These are phyloP conservation scores for Hypoxylon lienhwacheense DNA, from an alignment of 495 filamentous ascomycete species.

Conservation along the genomic window DNA sequence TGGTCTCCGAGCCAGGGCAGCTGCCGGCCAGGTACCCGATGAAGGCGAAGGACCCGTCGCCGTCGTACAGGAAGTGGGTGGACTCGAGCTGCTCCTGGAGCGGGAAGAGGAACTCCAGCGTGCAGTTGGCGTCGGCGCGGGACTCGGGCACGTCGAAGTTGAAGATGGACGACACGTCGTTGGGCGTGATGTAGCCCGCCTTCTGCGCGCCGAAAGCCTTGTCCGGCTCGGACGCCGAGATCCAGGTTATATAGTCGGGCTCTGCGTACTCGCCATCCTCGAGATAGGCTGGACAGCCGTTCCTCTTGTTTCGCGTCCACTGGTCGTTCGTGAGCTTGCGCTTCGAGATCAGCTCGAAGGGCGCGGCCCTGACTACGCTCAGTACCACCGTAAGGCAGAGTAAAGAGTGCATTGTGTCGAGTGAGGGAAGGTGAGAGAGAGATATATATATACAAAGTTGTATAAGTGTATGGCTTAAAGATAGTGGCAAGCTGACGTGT, in stretches of 20 bases:
- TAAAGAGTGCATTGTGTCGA: conserved; percentile 18
- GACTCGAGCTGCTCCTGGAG: conserved; percentile 19
- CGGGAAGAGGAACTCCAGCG: conserved; percentile 38
- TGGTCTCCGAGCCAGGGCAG: conserved; percentile 31
- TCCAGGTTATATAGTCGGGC: conserved; percentile 31
- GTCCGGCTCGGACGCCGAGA: conserved; percentile 25
- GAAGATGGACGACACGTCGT: conserved; percentile 35
- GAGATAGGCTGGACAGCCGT: conserved; percentile 33
- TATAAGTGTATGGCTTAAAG: too few species aligned
- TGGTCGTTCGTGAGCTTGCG: conserved; percentile 27
- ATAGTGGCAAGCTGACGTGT: too few species aligned
- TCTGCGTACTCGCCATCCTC: conserved; percentile 26
- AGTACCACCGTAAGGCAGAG: conserved; percentile 3
- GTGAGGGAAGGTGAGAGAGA: background rate
- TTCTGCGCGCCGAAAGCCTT: conserved; percentile 24
- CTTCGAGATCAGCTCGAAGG: conserved; percentile 31
- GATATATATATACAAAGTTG: background rate
- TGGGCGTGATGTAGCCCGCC: conserved; percentile 27
- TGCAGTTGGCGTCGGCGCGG: conserved; percentile 35
- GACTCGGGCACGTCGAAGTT: conserved; percentile 32
- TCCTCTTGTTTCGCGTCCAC: conserved; percentile 18
- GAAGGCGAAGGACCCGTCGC: conserved; percentile 31
- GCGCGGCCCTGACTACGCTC: conserved; percentile 19
- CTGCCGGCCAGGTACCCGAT: conserved; percentile 30
- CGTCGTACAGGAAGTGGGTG: conserved; percentile 24